Evolutionary conservation across 345 rosid species (phyloP), one percentile per base, ranked within the genome.

Genomic region (Rhodamnia argentea): DNA sequence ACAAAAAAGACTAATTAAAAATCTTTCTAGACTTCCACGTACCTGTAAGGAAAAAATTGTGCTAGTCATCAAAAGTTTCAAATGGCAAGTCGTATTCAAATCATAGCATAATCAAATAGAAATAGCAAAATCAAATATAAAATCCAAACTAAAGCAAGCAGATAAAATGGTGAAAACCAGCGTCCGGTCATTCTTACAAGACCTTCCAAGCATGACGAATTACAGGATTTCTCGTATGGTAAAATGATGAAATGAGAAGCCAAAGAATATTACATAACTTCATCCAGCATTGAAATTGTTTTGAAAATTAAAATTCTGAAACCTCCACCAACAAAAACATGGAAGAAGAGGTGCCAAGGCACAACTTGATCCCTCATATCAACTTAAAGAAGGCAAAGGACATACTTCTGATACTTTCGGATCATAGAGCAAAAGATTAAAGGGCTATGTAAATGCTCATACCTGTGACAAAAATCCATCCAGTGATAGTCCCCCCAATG

Each of bases 381-480:
- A 62, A 62, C 22, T 62, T 62, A 15, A 60, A 62, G 23, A 62
- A 62, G 75, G 20, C 75, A 29, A 62, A 15, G 42, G 22, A 18
- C 75, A n/a, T n/a, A n/a, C n/a, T n/a, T n/a, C n/a, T n/a, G n/a
- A 62, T 62, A 62, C 75, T 29, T 62, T 29, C 70, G 2, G 10
- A 54, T 52, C 59, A 83, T 52, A 52, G 85, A 83, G 55, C 13
- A 47, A 70, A 84, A 74, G 29, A 76, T 23, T 18, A 83, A 6
- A 50, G 23, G 53, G 52, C 81, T 23, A 57, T 23, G 50, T 82
- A 54, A 83, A 81, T 32, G 60, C 59, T 53, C 86, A 86, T 93
- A 95, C 99, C 99, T 90, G 85, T 84, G 99, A 95, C 89, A 96
- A 86, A 92, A 95, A 96, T 76, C 95, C 94, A 89, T 93, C 92